These are phyloP conservation scores for Xylaria sp. DNA, from an alignment of 2,329 filamentous ascomycete genomes.

Conservation along the genomic window DNA sequence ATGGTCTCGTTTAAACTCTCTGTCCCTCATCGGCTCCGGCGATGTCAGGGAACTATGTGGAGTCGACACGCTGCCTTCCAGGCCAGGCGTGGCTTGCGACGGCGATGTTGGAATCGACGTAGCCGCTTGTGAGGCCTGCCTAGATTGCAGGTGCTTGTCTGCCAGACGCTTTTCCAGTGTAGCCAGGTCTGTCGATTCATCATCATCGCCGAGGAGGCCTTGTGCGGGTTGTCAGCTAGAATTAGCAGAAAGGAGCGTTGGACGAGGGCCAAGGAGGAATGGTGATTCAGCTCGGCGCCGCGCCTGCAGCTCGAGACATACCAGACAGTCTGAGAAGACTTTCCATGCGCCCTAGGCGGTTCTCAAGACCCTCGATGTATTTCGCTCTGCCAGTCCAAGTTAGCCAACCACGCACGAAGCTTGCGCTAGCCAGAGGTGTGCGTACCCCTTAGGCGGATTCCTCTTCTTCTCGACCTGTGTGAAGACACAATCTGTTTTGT, in stretches of 20 bases:
- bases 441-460: slow-evolving; percentile 90
- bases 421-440: slow-evolving; percentile 5
- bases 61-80: slow-evolving; percentile 48
- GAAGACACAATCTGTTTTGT: slow-evolving; percentile 97
- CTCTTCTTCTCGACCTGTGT: slow-evolving; percentile 99
- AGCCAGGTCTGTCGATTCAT: slow-evolving; percentile 84
- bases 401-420: slow-evolving; percentile 7
- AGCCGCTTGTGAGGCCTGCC: slow-evolving; percentile 50
- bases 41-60: slow-evolving; percentile 60
- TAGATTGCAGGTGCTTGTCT: slow-evolving; percentile 58
- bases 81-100: slow-evolving; percentile 48
- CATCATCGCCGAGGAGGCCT: slow-evolving; percentile 82
- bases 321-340: slow-evolving; percentile 83
- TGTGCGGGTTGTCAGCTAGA: slow-evolving; percentile 29
- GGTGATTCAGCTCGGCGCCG: neutral
- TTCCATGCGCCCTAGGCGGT: slow-evolving; percentile 94
- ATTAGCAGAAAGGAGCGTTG: neutral
- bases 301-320: slow-evolving; percentile 36
- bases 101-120: slow-evolving; percentile 56
- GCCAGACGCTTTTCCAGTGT: slow-evolving; percentile 78
- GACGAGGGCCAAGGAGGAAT: neutral
- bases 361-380: slow-evolving; percentile 96
- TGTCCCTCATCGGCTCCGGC: slow-evolving; percentile 49
- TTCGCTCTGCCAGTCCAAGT: slow-evolving; percentile 67
- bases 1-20: slow-evolving; percentile 42